Base-by-base conservation (phyloP, 1,139 yeast species). In the Yamadazyma sp. region DNA sequence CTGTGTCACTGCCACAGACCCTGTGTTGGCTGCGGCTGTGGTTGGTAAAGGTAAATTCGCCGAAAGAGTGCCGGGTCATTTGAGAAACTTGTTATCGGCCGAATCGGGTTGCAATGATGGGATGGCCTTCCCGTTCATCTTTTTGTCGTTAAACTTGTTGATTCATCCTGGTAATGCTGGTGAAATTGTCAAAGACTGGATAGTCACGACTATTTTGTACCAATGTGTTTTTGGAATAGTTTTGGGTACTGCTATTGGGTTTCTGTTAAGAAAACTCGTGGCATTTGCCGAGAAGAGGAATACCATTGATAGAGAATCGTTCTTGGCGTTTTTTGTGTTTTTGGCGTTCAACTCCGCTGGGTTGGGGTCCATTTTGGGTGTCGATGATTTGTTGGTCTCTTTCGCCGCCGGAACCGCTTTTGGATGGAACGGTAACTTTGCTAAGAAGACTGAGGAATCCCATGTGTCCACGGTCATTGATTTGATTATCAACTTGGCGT, bases 51-150 rank as follows among this genome's bases (percentile, higher is more conserved):
- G 98, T 49, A 89, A 91, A 56, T 92, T 92, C 61, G 97, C 98
- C n/a, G 82, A 80, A 57, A 78, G 97, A 48, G 98, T 92, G 11
- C 98, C 98, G 0, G 98, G 98, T 5, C 98, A 92, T 64, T 76
- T 92, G 62, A 75, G 98, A 59, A 91, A 92, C 55, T 66, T 92
- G 37, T 66, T 92, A 32, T 80, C 94, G 23, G 97, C 98, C 0
- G 98, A 92, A 58, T 88, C 97, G 0, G 98, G 96, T 8, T 91
- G 97, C 63, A 92, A 92, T 62, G 98, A 92, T 58, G 98, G 98
- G 40, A 87, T 92, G 94, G 98, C 98, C 0, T 91, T 89, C 59
- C 98, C 98, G 0, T 92, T 92, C 58, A 87, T 89, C 31, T 89
- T 74, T 53, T 66, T 91, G 37, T 83, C 96, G 1, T 60, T 89